Conservation (phyloP, 2,329 filamentous ascomycete species). For the Diaporthe ampelina region DNA sequence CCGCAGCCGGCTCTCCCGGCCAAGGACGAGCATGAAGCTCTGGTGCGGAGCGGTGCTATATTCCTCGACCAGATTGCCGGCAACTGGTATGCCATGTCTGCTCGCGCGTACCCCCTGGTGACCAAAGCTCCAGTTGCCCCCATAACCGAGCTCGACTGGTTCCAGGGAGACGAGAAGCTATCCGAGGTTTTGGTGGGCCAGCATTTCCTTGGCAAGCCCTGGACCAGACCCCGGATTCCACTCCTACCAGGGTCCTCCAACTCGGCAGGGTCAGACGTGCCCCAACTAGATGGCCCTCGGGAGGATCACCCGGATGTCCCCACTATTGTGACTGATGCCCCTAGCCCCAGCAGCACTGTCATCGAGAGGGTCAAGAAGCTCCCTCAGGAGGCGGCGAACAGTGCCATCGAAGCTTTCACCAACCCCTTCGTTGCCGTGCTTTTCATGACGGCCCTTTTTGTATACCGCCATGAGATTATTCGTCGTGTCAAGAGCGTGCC, state of each 20-base stretch:
- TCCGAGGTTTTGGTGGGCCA: slow-evolving; percentile 78
- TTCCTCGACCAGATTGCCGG: slow-evolving; percentile 92
- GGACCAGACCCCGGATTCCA: slow-evolving; percentile 45
- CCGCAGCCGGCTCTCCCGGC: slow-evolving; percentile 83
- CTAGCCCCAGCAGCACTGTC: slow-evolving; percentile 52
- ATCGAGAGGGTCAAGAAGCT: slow-evolving; percentile 65
- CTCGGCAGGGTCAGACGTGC: slow-evolving; percentile 1
- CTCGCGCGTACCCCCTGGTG: slow-evolving; percentile 86
- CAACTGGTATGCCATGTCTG: slow-evolving; percentile 95
- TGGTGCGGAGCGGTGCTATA: slow-evolving; percentile 74
- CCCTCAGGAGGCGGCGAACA: slow-evolving; percentile 64
- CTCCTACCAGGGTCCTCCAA: slow-evolving; percentile 41
- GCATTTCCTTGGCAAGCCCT: slow-evolving; percentile 70
- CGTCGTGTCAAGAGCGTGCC: slow-evolving; percentile 55
- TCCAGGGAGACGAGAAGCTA: slow-evolving; percentile 60
- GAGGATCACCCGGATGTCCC: slow-evolving; percentile 52
- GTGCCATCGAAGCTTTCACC: slow-evolving; percentile 67
- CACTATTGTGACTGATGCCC: slow-evolving; percentile 42
- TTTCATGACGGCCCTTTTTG: slow-evolving; percentile 57
- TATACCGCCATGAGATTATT: slow-evolving; percentile 61
- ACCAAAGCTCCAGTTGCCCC: slow-evolving; percentile 72
- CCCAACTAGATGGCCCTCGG: slow-evolving; percentile 42
- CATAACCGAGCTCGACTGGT: slow-evolving; percentile 61
- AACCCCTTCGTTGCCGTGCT: slow-evolving; percentile 67
- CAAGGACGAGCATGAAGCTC: slow-evolving; percentile 62